These are phyloP conservation scores for Mychonastes homosphaera DNA, from an alignment of 139 green algal genomes.

Conservation along the genomic window DNA sequence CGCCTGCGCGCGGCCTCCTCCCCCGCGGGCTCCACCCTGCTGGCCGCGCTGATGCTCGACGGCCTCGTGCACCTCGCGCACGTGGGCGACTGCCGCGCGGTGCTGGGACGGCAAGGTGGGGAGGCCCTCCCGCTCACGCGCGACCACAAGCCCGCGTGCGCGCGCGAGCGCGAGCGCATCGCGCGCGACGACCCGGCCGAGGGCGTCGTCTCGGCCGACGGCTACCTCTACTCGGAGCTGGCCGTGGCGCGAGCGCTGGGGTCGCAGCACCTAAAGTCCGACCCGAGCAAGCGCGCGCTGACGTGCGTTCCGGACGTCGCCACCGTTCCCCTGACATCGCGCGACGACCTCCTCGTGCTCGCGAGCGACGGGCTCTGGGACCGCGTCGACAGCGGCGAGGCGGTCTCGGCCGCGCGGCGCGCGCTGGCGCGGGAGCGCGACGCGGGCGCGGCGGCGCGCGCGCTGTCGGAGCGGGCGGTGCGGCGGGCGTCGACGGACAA, in stretches of 20 bases:
- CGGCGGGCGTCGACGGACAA: constrained; percentile 13
- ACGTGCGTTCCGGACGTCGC: constrained; percentile 5
- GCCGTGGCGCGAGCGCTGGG: constrained; percentile 27
- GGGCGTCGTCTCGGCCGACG: neutral
- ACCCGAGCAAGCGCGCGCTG: constrained; percentile 16
- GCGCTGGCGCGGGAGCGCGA: constrained; percentile 5
- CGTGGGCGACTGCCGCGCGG: constrained; percentile 39
- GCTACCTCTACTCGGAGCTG: constrained; percentile 30
- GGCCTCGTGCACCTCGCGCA: constrained; percentile 29
- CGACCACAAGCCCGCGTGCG: constrained; percentile 29
- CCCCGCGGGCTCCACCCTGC: constrained; percentile 26
- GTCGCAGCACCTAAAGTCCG: constrained; percentile 9
- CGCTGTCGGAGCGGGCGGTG: constrained; percentile 13
- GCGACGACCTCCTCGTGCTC: constrained; percentile 51
- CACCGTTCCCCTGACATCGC: constrained; percentile 8
- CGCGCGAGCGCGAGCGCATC: constrained; percentile 13
- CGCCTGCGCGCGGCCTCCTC: constrained; percentile 12
- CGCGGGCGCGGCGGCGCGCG: neutral
- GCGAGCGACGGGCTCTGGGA: constrained; percentile 44
- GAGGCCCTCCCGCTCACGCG: constrained; percentile 21
- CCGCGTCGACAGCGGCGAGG: constrained; percentile 19
- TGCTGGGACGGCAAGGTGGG: constrained; percentile 13
- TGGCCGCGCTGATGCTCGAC: constrained; percentile 29
- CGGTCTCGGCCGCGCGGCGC: constrained; percentile 3
- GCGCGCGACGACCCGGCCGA: neutral